Percentiles rank a stretch among this genome's conserved stretches.
Conservation (phyloP, 208 protist species). For the Naegleria gruberi region DNA sequence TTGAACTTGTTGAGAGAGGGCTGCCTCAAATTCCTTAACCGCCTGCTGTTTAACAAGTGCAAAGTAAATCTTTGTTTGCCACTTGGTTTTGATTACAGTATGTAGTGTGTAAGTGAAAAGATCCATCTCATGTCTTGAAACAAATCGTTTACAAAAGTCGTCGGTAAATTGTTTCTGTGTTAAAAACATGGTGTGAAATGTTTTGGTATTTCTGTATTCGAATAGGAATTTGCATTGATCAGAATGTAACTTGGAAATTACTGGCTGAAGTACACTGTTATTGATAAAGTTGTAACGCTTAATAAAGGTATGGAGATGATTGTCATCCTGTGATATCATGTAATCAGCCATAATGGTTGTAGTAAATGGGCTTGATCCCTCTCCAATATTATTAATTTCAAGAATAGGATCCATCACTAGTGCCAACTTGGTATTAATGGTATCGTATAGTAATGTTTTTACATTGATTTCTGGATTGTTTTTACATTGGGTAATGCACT, state of each 20-base stretch:
- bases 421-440: background rate
- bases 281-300: background rate
- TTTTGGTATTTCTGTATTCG: background rate
- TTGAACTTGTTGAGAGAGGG: background rate
- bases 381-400: too few relatives aligned
- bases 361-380: too few relatives aligned
- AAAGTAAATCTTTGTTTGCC: conserved; percentile 8
- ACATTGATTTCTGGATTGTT: background rate
- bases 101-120: background rate
- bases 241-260: background rate
- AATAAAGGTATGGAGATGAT: background rate
- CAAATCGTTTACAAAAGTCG: background rate
- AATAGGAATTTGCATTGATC: background rate
- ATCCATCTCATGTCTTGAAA: background rate
- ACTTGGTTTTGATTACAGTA: background rate
- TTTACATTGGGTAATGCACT: background rate
- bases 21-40: background rate
- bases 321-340: background rate
- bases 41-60: background rate
- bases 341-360: too few relatives aligned
- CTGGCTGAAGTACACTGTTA: background rate
- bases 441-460: background rate
- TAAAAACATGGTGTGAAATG: background rate
- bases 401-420: background rate
- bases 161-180: background rate